Percentiles rank a stretch among this genome's conserved stretches.
These are phyloP conservation scores for Naumovozyma dairenensis DNA, from an alignment of 805 yeast species.

Conservation along the genomic window DNA sequence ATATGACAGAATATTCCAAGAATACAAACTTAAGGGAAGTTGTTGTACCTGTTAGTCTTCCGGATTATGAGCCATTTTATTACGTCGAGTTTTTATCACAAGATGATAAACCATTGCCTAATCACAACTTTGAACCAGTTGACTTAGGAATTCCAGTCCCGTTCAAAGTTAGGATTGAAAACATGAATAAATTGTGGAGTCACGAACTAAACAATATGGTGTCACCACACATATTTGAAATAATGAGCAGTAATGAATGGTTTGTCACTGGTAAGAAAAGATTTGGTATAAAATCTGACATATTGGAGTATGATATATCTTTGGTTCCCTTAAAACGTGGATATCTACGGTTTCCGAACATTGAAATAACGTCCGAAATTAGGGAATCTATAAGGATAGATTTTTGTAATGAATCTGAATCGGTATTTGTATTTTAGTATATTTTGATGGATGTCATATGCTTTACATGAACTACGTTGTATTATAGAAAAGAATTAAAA, in stretches of 20 bases:
- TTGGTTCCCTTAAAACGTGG: constrained; percentile 75
- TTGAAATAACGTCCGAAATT: constrained; percentile 34
- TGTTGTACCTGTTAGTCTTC: constrained; percentile 22
- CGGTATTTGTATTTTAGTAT: constrained; percentile 55
- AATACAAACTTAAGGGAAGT: constrained; percentile 14
- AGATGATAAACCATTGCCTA: constrained; percentile 1
- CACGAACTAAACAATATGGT: not conserved
- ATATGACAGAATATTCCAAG: constrained; percentile 16
- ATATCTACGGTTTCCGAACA: constrained; percentile 53
- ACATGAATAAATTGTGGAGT: constrained; percentile 17
- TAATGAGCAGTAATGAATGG: constrained; percentile 63
- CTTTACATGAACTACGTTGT: too few species aligned
- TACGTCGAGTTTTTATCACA: constrained; percentile 10
- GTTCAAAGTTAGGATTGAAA: constrained; percentile 11
- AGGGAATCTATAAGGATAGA: constrained; percentile 47
- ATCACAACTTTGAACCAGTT: too few species aligned
- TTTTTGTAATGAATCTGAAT: constrained; percentile 57
- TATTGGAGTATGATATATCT: constrained; percentile 30
- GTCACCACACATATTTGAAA: constrained; percentile 37
- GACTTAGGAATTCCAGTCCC: constrained; percentile 17
- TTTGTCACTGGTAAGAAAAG: constrained; percentile 61
- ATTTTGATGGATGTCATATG: too few species aligned
- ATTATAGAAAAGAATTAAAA: too few species aligned
- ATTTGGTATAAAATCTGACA: constrained; percentile 37
- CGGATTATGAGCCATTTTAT: constrained; percentile 18